Evolutionary conservation across 441 rosid genomes (phyloP).

Genomic region (Breynia disticha): DNA sequence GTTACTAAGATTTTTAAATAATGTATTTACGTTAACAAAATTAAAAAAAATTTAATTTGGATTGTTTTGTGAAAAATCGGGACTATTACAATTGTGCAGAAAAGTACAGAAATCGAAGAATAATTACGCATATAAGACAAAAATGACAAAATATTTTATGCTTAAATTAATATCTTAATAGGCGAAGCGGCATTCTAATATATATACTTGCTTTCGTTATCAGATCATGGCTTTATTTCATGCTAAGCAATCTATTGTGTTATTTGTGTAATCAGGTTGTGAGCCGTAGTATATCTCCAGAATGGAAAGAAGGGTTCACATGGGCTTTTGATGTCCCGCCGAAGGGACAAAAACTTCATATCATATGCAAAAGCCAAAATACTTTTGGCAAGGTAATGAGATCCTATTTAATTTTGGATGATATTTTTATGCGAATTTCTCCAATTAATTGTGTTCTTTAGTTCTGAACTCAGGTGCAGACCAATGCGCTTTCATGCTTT

Average conservation of each 20-base stretch:
- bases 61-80: too few species aligned
- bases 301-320: conserved; percentile 83
- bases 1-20: too few species aligned
- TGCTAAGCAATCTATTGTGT: neutral
- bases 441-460: neutral
- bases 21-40: too few species aligned
- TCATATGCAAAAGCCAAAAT: conserved; percentile 84
- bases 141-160: too few species aligned
- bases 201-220: neutral
- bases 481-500: neutral
- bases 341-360: conserved; percentile 89
- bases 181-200: too few species aligned
- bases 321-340: conserved; percentile 96
- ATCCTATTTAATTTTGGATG: too few species aligned
- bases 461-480: neutral
- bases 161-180: too few species aligned
- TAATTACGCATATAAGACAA: too few species aligned
- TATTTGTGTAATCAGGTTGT: conserved; percentile 42
- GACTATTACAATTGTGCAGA: too few species aligned
- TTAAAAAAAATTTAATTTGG: too few species aligned
- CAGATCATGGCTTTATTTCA: neutral
- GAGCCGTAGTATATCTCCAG: conserved; percentile 58
- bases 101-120: too few species aligned
- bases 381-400: conserved; percentile 92
- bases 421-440: neutral